phyloP scores from a whole-genome alignment of 1,139 yeast genomes.

The Scheffersomyces insectosa region DNA sequence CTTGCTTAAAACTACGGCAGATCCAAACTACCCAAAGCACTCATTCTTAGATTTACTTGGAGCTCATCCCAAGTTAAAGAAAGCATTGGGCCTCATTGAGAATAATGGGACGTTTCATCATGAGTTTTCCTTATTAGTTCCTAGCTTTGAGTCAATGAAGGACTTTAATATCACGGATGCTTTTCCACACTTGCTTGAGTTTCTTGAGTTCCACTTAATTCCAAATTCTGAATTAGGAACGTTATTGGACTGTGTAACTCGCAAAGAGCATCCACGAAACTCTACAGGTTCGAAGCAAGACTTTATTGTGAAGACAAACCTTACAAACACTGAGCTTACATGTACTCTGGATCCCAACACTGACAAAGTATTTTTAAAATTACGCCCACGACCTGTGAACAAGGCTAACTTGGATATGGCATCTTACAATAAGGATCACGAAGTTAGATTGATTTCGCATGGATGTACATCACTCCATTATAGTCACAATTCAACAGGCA shows the following conservation, averaged over 20 bases:
- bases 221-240: slow-evolving; percentile 49
- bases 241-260: slow-evolving; percentile 34
- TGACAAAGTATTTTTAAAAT: slow-evolving; percentile 32
- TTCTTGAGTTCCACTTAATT: slow-evolving; percentile 69
- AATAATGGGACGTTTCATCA: background rate
- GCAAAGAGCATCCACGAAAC: slow-evolving; percentile 6
- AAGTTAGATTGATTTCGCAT: slow-evolving; percentile 61
- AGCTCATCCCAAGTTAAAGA: slow-evolving; percentile 26
- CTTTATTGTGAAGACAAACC: slow-evolving; percentile 27
- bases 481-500: slow-evolving; percentile 11
- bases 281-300: slow-evolving; percentile 2
- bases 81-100: slow-evolving; percentile 18
- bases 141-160: slow-evolving; percentile 58
- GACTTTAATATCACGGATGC: slow-evolving; percentile 53
- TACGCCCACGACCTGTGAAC: slow-evolving; percentile 6
- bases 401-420: slow-evolving; percentile 13
- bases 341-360: slow-evolving; percentile 50
- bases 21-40: slow-evolving; percentile 43
- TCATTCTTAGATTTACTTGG: slow-evolving; percentile 52
- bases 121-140: slow-evolving; percentile 53
- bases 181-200: slow-evolving; percentile 46
- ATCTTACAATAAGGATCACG: slow-evolving; percentile 59
- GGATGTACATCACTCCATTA: slow-evolving; percentile 60
- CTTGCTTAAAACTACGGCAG: slow-evolving; percentile 48
- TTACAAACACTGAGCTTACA: slow-evolving; percentile 37